Evolutionary conservation across 441 rosid genomes (phyloP).

Genomic region (Bruguiera hainesii): DNA sequence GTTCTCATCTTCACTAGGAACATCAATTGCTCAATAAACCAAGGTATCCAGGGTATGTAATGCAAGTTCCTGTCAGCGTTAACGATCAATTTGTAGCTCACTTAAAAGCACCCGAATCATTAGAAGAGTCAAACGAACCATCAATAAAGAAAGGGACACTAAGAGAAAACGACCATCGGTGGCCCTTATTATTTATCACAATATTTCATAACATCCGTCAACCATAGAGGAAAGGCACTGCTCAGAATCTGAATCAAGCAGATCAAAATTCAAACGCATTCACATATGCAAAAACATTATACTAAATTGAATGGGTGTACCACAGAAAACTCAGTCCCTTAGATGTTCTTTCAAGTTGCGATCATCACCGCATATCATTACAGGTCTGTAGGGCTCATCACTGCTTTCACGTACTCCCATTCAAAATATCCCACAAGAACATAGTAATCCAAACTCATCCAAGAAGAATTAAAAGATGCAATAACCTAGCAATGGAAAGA

Average conservation of each 20-base stretch:
- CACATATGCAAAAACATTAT: background rate
- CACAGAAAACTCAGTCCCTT: conserved; percentile 1
- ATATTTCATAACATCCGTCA: too few relatives aligned
- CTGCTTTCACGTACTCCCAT: background rate
- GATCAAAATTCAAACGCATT: background rate
- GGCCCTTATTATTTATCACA: too few relatives aligned
- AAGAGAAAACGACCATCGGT: background rate
- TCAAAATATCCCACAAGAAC: background rate
- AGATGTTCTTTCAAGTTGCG: too few relatives aligned
- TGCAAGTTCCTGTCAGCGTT: too few relatives aligned
- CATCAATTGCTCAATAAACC: too few relatives aligned
- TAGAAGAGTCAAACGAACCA: background rate
- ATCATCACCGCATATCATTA: background rate
- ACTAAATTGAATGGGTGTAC: background rate
- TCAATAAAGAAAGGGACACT: background rate
- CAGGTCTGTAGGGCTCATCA: background rate
- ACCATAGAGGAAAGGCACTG: too few relatives aligned
- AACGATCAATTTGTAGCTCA: too few relatives aligned
- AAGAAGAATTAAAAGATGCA: too few relatives aligned
- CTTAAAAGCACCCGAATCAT: background rate
- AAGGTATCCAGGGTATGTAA: too few relatives aligned
- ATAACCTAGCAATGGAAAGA: too few relatives aligned
- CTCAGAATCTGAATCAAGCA: too few relatives aligned
- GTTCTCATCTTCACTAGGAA: too few relatives aligned
- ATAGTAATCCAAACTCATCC: background rate